Base-by-base conservation (phyloP, 495 filamentous ascomycete genomes). In the Paragyromitra xinjiangensis region DNA sequence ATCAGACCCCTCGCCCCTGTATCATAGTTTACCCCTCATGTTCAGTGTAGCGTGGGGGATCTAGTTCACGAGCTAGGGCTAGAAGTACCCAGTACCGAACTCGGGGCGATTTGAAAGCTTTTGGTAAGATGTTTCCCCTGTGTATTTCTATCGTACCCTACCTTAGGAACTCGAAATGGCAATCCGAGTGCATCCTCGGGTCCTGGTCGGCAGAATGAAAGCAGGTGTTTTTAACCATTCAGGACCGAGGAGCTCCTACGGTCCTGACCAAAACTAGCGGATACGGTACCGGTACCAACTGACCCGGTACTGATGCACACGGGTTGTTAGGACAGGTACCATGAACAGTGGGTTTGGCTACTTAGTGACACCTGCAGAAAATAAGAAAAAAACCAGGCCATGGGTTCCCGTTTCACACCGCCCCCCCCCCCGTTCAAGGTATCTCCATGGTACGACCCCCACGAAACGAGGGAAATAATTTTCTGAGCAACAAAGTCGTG, bases 331-430 rank as follows among this genome's bases (percentile, higher is more conserved):
- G 55, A 63, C 34, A 48, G 42, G 58, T 42, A 53, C 48, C 56
- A 40, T 14, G 48, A 37, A 24, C 14, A 9, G 12, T n/a, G 11
- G 45, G 39, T 53, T 71, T 63, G 22, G 44, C 44, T 50, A 42
- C 42, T 63, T 63, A 53, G 69, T 16, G 29, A 34, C 29, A 53
- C 69, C 69, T 71, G 69, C 58, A 71, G 34, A 48, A 34, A 34
- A 34, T 0, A 34, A 34, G 9, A 2, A 62, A 39, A 40, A 68
- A 68, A 22, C 65, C 19, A 48, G 29, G 9, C 39, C 24, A 34
- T 39, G 40, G 62, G 56, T 59, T 59, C 39, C 58, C 26, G 37
- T 64, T 64, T 24, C 40, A 50, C 62, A 65, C 53, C 19, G 22
- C 19, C 37, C 61, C 3, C 14, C 22, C 19, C 19, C 19, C 19